Evolutionary conservation across 768 basidiomycete species (phyloP), one percentile per base, ranked within the genome.

Genomic region (Hygrocybe punicea): DNA sequence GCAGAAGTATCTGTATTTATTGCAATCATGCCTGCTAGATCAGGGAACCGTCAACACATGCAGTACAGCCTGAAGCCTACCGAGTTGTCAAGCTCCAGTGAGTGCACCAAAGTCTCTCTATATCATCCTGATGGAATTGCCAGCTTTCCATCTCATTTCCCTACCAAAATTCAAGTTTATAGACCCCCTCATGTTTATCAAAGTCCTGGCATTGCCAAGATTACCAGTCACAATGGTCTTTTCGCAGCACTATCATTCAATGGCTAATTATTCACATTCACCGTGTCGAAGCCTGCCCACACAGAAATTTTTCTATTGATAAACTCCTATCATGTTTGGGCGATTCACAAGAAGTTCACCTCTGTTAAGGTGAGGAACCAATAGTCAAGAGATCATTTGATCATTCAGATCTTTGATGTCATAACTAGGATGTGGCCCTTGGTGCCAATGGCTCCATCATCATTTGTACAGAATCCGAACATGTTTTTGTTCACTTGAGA

Each of bases 391-490:
- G 13, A 9, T 53, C 10, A 21, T 9, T 35, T 39, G 35, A 47
- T 50, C 33, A 37, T 44, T 44, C 55, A 55, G 36, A 24, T 24
- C n/a, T 6, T 17, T 14, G 37, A 17, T 29, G 34, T 59, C n/a
- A n/a, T n/a, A n/a, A n/a, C n/a, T 62, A 89, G 86, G 96, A 98
- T 63, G 89, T 96, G 8, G 93, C 93, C 0, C 77, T 98, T 11
- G 92, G 93, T n/a, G 76, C 85, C 1, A 93, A 97, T 60, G 92
- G 94, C 4, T 83, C 88, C 16, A 82, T 97, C 65, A 87, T 97
- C 66, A 81, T 98, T 46, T 97, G 92, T 72, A 98, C 96, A 1
- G 85, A 89, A 60, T 95, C 96, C 4, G 96, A 97, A 0, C 94
- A 98, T 64, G 94, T 96, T 33, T 98, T 89, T 66, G 80, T 95